These are phyloP conservation scores for Exophiala oligosperma DNA, from an alignment of 2,329 filamentous ascomycete species.

Conservation along the genomic window DNA sequence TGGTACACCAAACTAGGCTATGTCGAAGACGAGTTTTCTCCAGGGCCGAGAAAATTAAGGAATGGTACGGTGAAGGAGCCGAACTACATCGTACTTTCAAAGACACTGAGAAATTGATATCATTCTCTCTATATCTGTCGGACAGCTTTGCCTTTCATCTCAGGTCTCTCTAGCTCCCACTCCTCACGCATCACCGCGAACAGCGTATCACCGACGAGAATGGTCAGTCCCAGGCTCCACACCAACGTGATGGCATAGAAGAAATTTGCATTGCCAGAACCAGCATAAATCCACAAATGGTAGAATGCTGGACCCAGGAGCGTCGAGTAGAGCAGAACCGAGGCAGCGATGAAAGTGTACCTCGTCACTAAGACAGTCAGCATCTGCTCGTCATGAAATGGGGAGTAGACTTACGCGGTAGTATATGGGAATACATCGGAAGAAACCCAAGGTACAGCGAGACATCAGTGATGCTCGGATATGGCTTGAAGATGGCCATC, in stretches of 20 bases:
- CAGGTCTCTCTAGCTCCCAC: constrained; percentile 87
- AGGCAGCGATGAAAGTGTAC: constrained; percentile 83
- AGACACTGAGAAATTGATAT: constrained; percentile 34
- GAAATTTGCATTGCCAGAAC: constrained; percentile 97
- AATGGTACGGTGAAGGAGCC: constrained; percentile 49
- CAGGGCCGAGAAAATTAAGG: constrained; percentile 49
- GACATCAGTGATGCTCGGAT: constrained; percentile 88
- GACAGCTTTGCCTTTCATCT: constrained; percentile 84
- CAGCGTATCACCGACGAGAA: constrained; percentile 82
- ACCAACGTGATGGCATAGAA: constrained; percentile 99
- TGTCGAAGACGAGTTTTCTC: constrained; percentile 53
- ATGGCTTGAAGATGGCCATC: constrained; percentile 94
- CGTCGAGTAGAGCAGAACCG: constrained; percentile 81
- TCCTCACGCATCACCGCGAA: constrained; percentile 91
- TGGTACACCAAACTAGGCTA: constrained; percentile 57
- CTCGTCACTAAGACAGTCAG: constrained; percentile 68
- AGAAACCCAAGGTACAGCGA: constrained; percentile 81
- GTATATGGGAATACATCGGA: constrained; percentile 85
- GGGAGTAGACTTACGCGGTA: constrained; percentile 62
- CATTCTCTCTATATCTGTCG: constrained; percentile 66
- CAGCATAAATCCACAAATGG: constrained; percentile 96
- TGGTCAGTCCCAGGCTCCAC: constrained; percentile 86
- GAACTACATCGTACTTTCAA: constrained; percentile 57
- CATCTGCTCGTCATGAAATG: not conserved
- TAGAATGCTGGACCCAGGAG: constrained; percentile 94